Evolutionary conservation across 192 early-diverging fungal genomes (phyloP), one percentile per base, ranked within the genome.

Genomic region (Diversispora epigaea): DNA sequence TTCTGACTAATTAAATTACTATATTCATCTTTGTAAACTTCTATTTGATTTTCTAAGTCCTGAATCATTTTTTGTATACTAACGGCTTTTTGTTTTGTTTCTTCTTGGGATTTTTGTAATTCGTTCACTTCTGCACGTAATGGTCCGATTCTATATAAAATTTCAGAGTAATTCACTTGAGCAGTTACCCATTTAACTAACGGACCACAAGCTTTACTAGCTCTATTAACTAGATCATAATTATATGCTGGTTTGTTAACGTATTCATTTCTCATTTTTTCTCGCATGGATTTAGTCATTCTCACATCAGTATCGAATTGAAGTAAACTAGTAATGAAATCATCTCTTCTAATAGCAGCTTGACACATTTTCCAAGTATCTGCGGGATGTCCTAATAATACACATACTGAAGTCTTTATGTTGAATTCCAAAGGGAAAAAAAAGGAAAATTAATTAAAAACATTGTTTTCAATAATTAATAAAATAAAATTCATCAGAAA

Each of bases 131-230:
- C 98, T 10, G 89, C 79, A 76, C 98, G 94, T 70, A 99, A 86
- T 21, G 98, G 98, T 17, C 94, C 98, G 47, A 99, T 91, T 60
- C 89, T 87, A 80, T 98, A 95, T 68, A 99, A 78, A 67, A 99
- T 99, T 64, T 93, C 90, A 14, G 93, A 88, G 73, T 90, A 99
- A 60, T 88, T 89, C 14, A 98, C 95, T 84, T 99, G 98, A 40
- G 98, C 98, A 72, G 92, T 89, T 0, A 94, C 98, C 98, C 98
- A 99, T 82, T 96, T 91, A 25, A 95, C 94, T 44, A 99, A 83
- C 32, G 98, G 98, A 8, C 98, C 98, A 82, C 98, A 99, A 4
- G 98, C 98, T 80, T 94, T 97, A 79, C 90, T 92, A 17, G 98
- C 98, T 68, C 93, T 92, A 80, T 95, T 98, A n/a, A 99, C 95